Evolutionary conservation across 2,329 filamentous ascomycete species (phyloP), one percentile per base, ranked within the genome.

Genomic region (Pleomassaria siparia): DNA sequence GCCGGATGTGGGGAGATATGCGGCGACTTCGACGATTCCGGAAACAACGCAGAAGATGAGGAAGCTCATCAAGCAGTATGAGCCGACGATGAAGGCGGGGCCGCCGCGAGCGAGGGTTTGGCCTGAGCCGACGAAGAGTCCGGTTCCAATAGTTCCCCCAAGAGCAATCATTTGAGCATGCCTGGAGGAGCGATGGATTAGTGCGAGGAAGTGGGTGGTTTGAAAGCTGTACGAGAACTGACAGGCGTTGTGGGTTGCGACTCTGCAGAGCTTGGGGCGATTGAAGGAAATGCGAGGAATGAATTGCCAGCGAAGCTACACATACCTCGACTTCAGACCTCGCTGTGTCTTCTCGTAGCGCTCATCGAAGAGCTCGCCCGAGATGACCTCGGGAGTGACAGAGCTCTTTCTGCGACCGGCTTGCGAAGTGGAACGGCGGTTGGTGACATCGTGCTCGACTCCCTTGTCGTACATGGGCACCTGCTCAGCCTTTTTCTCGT

Each of bases 161-260:
- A 82, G 80, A 49, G 80, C 78, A 64, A 83, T 83, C 80, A 83
- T 82, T 65, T 83, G 77, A 74, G 55, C 74, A 72, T 50, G 74
- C 65, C 36, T 80, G 62, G 12, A 8, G 32, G 11, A 75, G 66
- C 29, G 74, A 74, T 11, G 71, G 67, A 22, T 76, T 74, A n/a
- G 75, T 67, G 43, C 63, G 63, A 21, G 53, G 73, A 58, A 10
- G 70, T 67, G 26, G 55, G 54, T 32, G 71, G 70, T 28, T 58
- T 60, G 35, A 68, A 68, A 39, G 73, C 70, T 59, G 73, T 73
- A 9, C 72, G 9, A 37, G 16, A 21, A 4, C 8, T 12, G 4
- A 20, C 4, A n/a, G 35, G 16, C 16, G 21, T 37, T 21, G 35
- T 37, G 15, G 32, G 32, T 35, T 37, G 32, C 32, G 32, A 18